These are phyloP conservation scores for Cryptococcus sp. DNA, from an alignment of 1,284 basidiomycete genomes.

Conservation along the genomic window DNA sequence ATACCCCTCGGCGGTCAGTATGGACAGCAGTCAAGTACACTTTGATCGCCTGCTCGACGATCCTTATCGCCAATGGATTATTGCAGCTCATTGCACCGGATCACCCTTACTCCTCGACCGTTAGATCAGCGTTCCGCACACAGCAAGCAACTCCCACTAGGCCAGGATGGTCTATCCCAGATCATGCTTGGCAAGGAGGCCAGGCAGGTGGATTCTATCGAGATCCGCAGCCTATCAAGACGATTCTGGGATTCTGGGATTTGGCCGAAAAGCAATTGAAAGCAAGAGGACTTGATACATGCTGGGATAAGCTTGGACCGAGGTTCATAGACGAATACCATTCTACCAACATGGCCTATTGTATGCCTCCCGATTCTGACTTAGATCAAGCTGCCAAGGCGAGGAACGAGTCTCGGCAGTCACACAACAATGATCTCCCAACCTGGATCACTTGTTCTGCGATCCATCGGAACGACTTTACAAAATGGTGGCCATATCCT, in stretches of 20 bases:
- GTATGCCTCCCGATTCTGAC: constrained; percentile 8
- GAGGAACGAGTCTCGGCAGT: constrained; percentile 1
- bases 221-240: constrained; percentile 32
- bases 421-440: neutral
- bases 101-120: neutral
- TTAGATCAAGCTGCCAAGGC: neutral
- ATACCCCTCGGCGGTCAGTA: neutral
- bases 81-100: neutral
- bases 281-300: constrained; percentile 29
- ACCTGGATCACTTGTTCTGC: constrained; percentile 29
- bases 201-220: constrained; percentile 30
- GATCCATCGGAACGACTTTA: constrained; percentile 22
- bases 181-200: too few relatives aligned
- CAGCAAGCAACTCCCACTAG: neutral
- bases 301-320: constrained; percentile 28
- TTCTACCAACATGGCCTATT: constrained; percentile 18
- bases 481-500: constrained; percentile 42
- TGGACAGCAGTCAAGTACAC: neutral
- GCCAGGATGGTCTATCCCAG: too few relatives aligned
- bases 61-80: neutral
- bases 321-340: constrained; percentile 31
- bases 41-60: neutral
- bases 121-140: neutral
- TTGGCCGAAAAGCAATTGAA: constrained; percentile 38
- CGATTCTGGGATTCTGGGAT: constrained; percentile 29